A percentile compares a stretch with the other conserved stretches of the same genome.
Evolutionary conservation across 164 flowering plant genomes (phyloP).

Genomic region (Aristolochia contorta): DNA sequence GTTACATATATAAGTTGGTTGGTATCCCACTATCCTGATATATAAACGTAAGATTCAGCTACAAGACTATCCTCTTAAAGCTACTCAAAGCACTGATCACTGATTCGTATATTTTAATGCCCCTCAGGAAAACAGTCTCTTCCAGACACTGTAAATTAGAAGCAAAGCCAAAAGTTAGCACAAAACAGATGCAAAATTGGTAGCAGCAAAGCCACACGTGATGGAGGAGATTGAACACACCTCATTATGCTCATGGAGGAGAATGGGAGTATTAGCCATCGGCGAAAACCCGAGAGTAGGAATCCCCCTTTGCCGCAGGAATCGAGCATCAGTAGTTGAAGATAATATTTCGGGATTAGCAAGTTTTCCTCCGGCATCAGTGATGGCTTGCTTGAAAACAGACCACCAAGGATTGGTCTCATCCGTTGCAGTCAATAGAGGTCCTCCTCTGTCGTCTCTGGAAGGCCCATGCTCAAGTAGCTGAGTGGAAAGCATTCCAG

Average conservation of each 20-base stretch:
- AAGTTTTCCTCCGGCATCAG: constrained; percentile 70
- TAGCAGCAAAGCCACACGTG: not conserved
- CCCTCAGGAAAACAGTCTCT: constrained; percentile 56
- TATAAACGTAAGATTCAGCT: too few relatives aligned
- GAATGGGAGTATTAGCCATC: constrained; percentile 77
- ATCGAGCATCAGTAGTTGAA: constrained; percentile 93
- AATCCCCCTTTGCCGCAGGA: constrained; percentile 60
- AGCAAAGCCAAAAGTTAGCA: not conserved
- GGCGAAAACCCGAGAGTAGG: constrained; percentile 95
- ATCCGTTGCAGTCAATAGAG: constrained; percentile 61
- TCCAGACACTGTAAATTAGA: constrained; percentile 47
- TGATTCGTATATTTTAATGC: constrained; percentile 74
- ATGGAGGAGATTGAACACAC: constrained; percentile 16
- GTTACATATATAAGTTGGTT: too few relatives aligned
- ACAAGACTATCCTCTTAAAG: constrained; percentile 24
- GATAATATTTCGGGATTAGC: constrained; percentile 84
- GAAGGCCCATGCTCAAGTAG: constrained; percentile 55
- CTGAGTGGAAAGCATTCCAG: constrained; percentile 20
- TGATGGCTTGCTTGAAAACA: constrained; percentile 60
- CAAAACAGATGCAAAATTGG: not conserved
- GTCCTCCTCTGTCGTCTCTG: constrained; percentile 60
- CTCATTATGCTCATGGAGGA: constrained; percentile 96
- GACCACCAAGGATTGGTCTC: constrained; percentile 94
- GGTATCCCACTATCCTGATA: too few relatives aligned
- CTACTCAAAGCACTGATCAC: constrained; percentile 68